Evolutionary conservation across 352 stramenopile species (phyloP).

Genomic region (Phytopythium kandeliae): DNA sequence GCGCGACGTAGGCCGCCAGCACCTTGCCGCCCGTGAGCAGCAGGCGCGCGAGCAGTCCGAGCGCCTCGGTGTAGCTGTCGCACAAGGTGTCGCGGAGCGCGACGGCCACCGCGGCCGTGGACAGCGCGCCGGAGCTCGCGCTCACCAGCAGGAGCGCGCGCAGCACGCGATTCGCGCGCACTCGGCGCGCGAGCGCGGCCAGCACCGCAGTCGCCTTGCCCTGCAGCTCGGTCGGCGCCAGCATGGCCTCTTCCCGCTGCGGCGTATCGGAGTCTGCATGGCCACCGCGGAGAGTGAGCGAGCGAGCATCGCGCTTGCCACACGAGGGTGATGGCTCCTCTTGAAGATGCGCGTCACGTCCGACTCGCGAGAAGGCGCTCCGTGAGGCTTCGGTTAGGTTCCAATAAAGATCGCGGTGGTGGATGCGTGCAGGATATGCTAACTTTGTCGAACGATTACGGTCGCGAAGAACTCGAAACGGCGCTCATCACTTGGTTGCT

Average conservation of each 20-base stretch:
- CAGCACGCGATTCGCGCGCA: constrained; percentile 1
- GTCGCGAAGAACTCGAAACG: too few relatives aligned
- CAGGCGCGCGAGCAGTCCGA: constrained; percentile 10
- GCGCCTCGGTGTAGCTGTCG: constrained; percentile 1
- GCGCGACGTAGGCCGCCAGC: constrained; percentile 9
- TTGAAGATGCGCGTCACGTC: neutral
- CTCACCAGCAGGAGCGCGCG: neutral
- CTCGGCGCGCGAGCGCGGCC: neutral
- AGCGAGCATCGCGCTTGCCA: neutral
- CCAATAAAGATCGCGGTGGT: neutral
- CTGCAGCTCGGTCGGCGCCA: neutral
- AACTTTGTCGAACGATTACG: neutral
- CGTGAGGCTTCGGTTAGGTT: neutral
- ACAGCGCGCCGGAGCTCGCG: constrained; percentile 1
- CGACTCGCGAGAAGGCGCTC: too few relatives aligned
- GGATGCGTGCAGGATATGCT: too few relatives aligned
- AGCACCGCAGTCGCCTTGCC: neutral
- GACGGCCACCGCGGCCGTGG: constrained; percentile 1
- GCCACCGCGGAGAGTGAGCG: neutral
- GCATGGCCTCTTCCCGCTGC: neutral
- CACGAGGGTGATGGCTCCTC: too few relatives aligned
- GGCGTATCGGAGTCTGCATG: neutral
- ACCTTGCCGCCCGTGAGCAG: constrained; percentile 3
- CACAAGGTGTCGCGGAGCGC: constrained; percentile 13
- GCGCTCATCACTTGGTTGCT: neutral